Conservation (phyloP, 164 flowering plant species). For the Nymphaea thermarum region DNA sequence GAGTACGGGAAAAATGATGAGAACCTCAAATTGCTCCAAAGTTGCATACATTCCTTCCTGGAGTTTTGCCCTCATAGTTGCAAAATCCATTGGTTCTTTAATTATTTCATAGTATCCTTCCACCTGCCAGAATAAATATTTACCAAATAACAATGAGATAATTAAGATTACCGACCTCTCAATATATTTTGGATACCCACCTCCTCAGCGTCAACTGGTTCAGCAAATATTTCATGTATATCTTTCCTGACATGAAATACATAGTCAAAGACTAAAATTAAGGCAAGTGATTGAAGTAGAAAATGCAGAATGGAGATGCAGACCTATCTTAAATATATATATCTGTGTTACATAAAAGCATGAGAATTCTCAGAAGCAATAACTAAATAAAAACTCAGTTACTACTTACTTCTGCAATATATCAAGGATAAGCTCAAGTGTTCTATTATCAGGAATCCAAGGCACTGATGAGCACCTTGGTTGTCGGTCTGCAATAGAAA, state of each 20-base stretch:
- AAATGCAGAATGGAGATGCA: no score
- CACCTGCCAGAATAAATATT: conserved; percentile 25
- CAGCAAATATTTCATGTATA: conserved; percentile 50
- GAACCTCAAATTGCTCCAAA: conserved; percentile 67
- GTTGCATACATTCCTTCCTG: conserved; percentile 58
- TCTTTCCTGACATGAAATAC: conserved; percentile 40
- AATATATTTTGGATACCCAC: conserved; percentile 20
- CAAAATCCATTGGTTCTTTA: conserved; percentile 84
- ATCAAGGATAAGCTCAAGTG: conserved; percentile 43
- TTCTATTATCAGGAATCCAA: conserved; percentile 31
- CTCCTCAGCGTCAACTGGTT: conserved; percentile 68
- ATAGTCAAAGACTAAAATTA: neutral
- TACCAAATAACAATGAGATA: neutral
- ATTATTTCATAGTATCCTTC: conserved; percentile 60
- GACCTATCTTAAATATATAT: no score
- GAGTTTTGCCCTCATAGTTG: conserved; percentile 74
- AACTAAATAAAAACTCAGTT: neutral
- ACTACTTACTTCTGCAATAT: conserved; percentile 38
- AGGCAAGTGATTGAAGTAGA: no score
- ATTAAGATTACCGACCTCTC: neutral
- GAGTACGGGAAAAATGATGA: neutral
- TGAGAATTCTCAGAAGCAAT: neutral
- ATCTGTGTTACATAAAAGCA: no score
- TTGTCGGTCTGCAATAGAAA: conserved; percentile 12
- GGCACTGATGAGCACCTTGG: conserved; percentile 3